Evolutionary conservation across 768 basidiomycete genomes (phyloP).

Genomic region (Amanita phalloides): DNA sequence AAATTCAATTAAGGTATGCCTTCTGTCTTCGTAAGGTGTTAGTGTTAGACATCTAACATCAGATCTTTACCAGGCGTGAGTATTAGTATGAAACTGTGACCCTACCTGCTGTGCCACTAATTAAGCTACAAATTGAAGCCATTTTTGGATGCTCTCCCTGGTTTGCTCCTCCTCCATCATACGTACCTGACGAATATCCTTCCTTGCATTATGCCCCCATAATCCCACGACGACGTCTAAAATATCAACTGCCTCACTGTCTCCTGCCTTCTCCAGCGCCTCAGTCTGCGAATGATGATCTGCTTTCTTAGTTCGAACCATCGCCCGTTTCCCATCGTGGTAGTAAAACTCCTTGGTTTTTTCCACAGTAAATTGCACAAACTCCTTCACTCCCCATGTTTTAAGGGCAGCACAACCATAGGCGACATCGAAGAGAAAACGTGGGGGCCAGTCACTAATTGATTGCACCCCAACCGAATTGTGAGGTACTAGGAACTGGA

Average conservation of each 20-base stretch:
- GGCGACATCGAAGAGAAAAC: constrained; percentile 10
- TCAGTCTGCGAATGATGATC: background rate
- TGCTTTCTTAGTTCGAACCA: background rate
- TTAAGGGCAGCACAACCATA: constrained; percentile 13
- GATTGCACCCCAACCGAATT: constrained; percentile 10
- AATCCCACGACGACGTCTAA: background rate
- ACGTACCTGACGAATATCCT: background rate
- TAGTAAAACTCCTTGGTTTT: constrained; percentile 10
- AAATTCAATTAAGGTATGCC: background rate
- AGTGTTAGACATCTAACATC: background rate
- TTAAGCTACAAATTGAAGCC: background rate
- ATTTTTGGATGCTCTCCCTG: background rate
- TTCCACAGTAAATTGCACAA: constrained; percentile 6
- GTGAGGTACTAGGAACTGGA: constrained; percentile 6
- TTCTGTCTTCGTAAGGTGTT: background rate
- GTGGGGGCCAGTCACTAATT: constrained; percentile 9
- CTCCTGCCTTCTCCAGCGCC: background rate
- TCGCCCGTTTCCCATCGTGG: constrained; percentile 1
- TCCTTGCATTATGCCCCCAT: background rate
- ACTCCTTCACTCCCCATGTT: constrained; percentile 10
- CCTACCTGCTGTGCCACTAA: no score
- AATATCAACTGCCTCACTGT: background rate
- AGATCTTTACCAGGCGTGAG: background rate
- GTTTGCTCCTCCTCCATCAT: background rate
- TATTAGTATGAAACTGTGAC: background rate